Evolutionary conservation across 2,329 filamentous ascomycete genomes (phyloP).

Genomic region (Penicillium sp.): DNA sequence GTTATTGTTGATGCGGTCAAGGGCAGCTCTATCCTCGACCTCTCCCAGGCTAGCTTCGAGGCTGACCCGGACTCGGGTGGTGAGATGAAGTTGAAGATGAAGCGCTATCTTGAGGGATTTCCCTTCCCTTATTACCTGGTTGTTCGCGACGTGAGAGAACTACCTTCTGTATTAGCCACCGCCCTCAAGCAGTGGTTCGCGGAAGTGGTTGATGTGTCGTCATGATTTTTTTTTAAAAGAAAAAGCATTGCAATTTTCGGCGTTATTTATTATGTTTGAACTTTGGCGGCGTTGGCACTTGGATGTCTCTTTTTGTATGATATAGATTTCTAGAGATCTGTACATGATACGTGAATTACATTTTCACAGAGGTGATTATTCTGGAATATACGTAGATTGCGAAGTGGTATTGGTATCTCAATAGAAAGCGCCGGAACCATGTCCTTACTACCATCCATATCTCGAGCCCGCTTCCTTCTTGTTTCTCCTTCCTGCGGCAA

Average conservation of each 20-base stretch:
- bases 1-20: slow-evolving; percentile 78
- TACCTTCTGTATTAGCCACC: slow-evolving; percentile 82
- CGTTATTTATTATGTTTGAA: slow-evolving; percentile 8
- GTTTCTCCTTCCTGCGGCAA: slow-evolving; percentile 74
- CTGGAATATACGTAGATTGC: background rate
- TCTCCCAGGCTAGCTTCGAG: slow-evolving; percentile 82
- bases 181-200: slow-evolving; percentile 95
- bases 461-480: slow-evolving; percentile 75
- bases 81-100: slow-evolving; percentile 69
- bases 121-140: slow-evolving; percentile 97
- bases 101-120: slow-evolving; percentile 90
- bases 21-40: slow-evolving; percentile 67
- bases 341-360: background rate
- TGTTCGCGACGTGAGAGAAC: slow-evolving; percentile 84
- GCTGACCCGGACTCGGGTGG: slow-evolving; percentile 59
- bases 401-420: slow-evolving; percentile 12
- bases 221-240: slow-evolving; percentile 21
- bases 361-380: background rate
- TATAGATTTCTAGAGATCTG: background rate
- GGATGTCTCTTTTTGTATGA: too few species aligned
- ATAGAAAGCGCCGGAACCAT: slow-evolving; percentile 1
- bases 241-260: slow-evolving; percentile 18
- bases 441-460: slow-evolving; percentile 69
- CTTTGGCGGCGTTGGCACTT: background rate
- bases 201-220: slow-evolving; percentile 55